Evolutionary conservation across 352 stramenopile species (phyloP), one percentile per base, ranked within the genome.

Genomic region (Albugo laibachii): DNA sequence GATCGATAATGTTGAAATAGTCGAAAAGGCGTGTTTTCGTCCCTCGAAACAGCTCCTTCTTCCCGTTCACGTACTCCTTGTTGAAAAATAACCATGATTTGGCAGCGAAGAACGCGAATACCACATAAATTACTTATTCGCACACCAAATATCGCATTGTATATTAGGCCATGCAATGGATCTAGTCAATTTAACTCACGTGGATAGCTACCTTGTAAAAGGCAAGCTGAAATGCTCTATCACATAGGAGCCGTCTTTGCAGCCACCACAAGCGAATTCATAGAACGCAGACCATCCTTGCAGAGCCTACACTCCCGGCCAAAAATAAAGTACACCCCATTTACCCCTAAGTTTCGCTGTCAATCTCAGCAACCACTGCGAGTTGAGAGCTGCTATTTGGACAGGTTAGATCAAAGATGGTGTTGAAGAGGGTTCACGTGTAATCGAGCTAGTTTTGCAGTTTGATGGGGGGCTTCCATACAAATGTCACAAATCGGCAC

Each of bases 251-350:
- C 85, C 91, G 14, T 86, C 87, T n/a, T 85, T 84, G 47, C 95
- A 83, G 53, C 97, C 91, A 1, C 84, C 87, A 39, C 94, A 89
- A 13, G 79, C 94, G 55, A 97, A 97, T 58, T 97, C 91, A 65
- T 97, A 97, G 43, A 94, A 92, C 49, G 96, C 97, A 19, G 86
- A 96, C 91, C 91, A 97, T 16, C 92, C 91, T 57, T 97, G 89
- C 3, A 87, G 92, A 37, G 96, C n/a, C n/a, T 92, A 54, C 95
- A 97, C 19, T 74, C 97, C n/a, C 83, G 65, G 18, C 77, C n/a
- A n/a, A n/a, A n/a, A n/a, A n/a, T n/a, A n/a, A n/a, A n/a, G n/a
- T n/a, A n/a, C n/a, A n/a, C n/a, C n/a, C n/a, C n/a, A n/a, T n/a
- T n/a, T n/a, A n/a, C n/a, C n/a, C n/a, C n/a, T n/a, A n/a, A n/a